These are phyloP conservation scores for Firmiana major DNA, from an alignment of 345 rosid genomes.

Conservation along the genomic window DNA sequence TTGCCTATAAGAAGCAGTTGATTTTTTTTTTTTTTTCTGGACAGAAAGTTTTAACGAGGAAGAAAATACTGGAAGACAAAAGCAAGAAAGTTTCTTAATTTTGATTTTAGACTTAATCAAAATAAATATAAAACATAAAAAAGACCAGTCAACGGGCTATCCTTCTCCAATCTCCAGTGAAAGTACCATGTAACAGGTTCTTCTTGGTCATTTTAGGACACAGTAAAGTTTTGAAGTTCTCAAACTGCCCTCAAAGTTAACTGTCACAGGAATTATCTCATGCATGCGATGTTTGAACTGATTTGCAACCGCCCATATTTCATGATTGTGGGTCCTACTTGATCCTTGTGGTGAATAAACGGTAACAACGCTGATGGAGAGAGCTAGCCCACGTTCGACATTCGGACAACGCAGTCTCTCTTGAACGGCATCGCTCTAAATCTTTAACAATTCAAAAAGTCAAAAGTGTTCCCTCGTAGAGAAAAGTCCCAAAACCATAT, in stretches of 20 bases:
- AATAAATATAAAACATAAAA: neutral
- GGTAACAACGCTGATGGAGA: too few relatives aligned
- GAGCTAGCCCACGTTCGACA: too few relatives aligned
- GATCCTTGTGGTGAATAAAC: neutral
- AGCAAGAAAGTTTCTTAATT: neutral
- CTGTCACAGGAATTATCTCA: neutral
- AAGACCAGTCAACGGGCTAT: slow-evolving; percentile 8
- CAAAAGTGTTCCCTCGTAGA: neutral
- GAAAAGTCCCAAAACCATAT: neutral
- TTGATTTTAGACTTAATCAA: neutral
- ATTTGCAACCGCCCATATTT: neutral
- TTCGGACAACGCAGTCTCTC: slow-evolving; percentile 9
- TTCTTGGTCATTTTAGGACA: neutral
- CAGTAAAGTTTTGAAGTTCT: neutral
- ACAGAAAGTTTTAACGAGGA: too few relatives aligned
- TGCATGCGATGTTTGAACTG: slow-evolving; percentile 13
- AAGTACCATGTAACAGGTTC: neutral
- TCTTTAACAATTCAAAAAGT: too few relatives aligned
- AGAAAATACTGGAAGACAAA: too few relatives aligned
- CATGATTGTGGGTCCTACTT: neutral
- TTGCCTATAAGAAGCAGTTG: neutral
- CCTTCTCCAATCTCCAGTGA: neutral
- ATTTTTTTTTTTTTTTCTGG: neutral
- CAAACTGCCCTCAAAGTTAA: neutral
- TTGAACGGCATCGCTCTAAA: slow-evolving; percentile 3